Evolutionary conservation across 805 yeast genomes (phyloP).

Genomic region (Candida schatavii): DNA sequence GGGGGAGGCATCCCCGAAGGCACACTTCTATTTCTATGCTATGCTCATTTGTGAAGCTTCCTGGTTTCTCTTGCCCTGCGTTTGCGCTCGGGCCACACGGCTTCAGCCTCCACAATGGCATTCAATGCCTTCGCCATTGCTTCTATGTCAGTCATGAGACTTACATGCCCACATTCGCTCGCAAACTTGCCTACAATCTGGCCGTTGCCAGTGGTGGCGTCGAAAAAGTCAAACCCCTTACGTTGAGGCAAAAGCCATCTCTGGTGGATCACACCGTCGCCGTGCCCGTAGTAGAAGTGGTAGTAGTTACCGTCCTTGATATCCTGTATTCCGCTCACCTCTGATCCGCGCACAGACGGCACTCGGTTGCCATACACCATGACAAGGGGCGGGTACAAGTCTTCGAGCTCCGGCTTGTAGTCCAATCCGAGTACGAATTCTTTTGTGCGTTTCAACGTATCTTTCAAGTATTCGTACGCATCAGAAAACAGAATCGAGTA

Average conservation of each 20-base stretch:
- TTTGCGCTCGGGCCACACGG: constrained; percentile 23
- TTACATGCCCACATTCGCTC: constrained; percentile 73
- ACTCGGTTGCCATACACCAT: constrained; percentile 76
- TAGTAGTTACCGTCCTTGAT: constrained; percentile 70
- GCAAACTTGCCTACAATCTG: constrained; percentile 67
- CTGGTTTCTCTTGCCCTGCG: not conserved
- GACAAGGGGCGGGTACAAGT: constrained; percentile 76
- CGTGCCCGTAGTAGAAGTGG: constrained; percentile 81
- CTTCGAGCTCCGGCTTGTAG: constrained; percentile 44
- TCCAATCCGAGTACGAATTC: constrained; percentile 55
- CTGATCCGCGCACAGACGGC: constrained; percentile 82
- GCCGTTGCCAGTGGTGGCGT: constrained; percentile 30
- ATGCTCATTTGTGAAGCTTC: not conserved
- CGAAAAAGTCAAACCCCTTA: constrained; percentile 52
- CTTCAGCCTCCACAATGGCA: constrained; percentile 61
- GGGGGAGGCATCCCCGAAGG: no score
- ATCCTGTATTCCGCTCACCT: constrained; percentile 59
- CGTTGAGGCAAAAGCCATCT: constrained; percentile 78
- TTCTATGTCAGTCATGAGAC: constrained; percentile 68
- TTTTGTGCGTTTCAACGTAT: constrained; percentile 60
- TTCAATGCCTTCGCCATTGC: constrained; percentile 70
- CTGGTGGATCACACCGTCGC: constrained; percentile 90
- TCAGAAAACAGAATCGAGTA: constrained; percentile 46
- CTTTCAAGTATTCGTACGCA: constrained; percentile 59
- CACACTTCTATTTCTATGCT: no score